phyloP scores from a whole-genome alignment of 2,329 filamentous ascomycete species.

The Pseudogymnoascus sp. region DNA sequence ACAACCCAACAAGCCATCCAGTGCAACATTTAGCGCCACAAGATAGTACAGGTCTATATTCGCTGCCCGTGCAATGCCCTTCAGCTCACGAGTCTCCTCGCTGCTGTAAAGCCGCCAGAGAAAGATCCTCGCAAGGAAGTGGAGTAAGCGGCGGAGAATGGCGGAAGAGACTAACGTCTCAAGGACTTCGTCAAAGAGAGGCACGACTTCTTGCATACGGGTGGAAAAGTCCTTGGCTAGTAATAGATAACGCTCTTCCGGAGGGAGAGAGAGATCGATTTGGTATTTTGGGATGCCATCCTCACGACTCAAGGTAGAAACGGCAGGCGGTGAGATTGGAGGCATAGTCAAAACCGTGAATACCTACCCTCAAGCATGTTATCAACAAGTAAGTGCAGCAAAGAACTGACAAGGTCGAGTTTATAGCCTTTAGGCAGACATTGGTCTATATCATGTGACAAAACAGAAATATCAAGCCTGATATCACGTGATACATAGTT shows the following conservation, averaged over 20 bases:
- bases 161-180: slow-evolving; percentile 19
- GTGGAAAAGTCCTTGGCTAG: slow-evolving; percentile 40
- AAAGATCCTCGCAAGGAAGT: slow-evolving; percentile 36
- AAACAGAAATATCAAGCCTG: too few relatives aligned
- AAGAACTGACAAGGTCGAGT: too few relatives aligned
- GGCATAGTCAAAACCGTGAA: too few relatives aligned
- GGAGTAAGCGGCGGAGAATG: slow-evolving; percentile 24
- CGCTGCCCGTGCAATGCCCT: slow-evolving; percentile 44
- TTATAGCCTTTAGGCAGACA: too few relatives aligned
- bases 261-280: slow-evolving; percentile 49
- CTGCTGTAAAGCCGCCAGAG: slow-evolving; percentile 42
- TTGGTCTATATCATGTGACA: too few relatives aligned
- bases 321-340: too few relatives aligned
- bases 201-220: slow-evolving; percentile 36
- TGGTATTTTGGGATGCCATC: slow-evolving; percentile 31
- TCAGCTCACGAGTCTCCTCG: slow-evolving; percentile 55
- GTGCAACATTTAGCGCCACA: slow-evolving; percentile 53
- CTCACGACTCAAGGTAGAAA: neutral
- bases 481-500: too few relatives aligned
- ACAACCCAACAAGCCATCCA: slow-evolving; percentile 59
- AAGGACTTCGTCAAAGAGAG: slow-evolving; percentile 45
- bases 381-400: too few relatives aligned
- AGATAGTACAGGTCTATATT: slow-evolving; percentile 51
- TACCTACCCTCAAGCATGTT: too few relatives aligned
- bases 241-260: slow-evolving; percentile 42